Evolutionary conservation across 805 yeast species (phyloP).

Genomic region (Candida tallmaniae): DNA sequence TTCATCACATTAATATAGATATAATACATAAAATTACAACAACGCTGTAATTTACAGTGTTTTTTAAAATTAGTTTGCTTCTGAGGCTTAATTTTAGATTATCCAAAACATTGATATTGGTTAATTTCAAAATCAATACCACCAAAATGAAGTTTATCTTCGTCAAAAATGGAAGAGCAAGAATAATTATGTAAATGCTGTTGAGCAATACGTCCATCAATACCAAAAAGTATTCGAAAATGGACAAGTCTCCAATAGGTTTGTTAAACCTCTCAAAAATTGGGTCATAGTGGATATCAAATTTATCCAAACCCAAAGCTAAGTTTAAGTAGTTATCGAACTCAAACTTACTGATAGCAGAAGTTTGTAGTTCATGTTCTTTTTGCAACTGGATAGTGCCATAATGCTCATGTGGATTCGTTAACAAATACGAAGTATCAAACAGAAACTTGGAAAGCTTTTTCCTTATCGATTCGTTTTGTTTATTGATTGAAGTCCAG

Average conservation of each 20-base stretch:
- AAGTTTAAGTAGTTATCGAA: slow-evolving; percentile 18
- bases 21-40: slow-evolving; percentile 7
- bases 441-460: slow-evolving; percentile 9
- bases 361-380: background rate
- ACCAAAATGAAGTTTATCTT: slow-evolving; percentile 1
- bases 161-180: slow-evolving; percentile 9
- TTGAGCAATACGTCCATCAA: slow-evolving; percentile 17
- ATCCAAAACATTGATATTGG: slow-evolving; percentile 19
- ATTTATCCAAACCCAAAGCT: slow-evolving; percentile 17
- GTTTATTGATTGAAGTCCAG: slow-evolving; percentile 10
- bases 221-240: slow-evolving; percentile 8
- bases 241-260: slow-evolving; percentile 11
- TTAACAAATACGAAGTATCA: slow-evolving; percentile 3
- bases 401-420: slow-evolving; percentile 6
- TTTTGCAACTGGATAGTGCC: slow-evolving; percentile 11
- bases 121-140: slow-evolving; percentile 13
- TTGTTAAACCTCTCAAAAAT: slow-evolving; percentile 19
- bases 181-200: slow-evolving; percentile 10
- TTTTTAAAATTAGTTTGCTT: slow-evolving; percentile 4
- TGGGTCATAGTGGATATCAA: slow-evolving; percentile 20
- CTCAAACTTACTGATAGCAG: slow-evolving; percentile 6
- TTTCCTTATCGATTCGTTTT: slow-evolving; percentile 6
- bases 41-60: slow-evolving; percentile 8
- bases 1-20: slow-evolving; percentile 2
- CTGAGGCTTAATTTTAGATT: slow-evolving; percentile 2